These are phyloP conservation scores for Histomonas meleagridis DNA, from an alignment of 208 protist species.

Conservation along the genomic window DNA sequence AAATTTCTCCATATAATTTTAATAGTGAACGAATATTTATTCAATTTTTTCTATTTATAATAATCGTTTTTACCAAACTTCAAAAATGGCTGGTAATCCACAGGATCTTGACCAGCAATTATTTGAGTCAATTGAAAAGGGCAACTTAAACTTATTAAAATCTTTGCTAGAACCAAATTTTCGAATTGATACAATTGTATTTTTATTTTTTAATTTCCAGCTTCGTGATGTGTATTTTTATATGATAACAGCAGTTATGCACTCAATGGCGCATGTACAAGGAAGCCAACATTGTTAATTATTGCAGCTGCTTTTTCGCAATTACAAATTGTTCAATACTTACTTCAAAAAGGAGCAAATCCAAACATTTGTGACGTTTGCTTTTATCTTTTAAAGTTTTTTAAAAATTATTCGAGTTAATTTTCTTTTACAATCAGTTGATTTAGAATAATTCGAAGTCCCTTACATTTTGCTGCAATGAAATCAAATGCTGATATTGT, in stretches of 20 bases:
- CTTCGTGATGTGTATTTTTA: not conserved
- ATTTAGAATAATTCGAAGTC: too few relatives aligned
- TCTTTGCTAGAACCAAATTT: not conserved
- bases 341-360: not conserved
- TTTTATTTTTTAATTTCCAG: not conserved
- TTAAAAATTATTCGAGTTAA: not conserved
- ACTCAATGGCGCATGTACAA: not conserved
- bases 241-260: not conserved
- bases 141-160: not conserved
- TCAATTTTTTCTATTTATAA: too few relatives aligned
- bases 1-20: too few relatives aligned
- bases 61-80: too few relatives aligned
- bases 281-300: not conserved
- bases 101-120: not conserved
- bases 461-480: constrained; percentile 9
- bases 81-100: too few relatives aligned
- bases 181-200: not conserved
- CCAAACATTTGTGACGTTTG: not conserved
- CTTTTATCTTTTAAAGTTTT: not conserved
- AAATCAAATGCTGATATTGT: not conserved
- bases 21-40: too few relatives aligned
- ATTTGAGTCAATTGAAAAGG: not conserved
- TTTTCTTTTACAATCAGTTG: not conserved
- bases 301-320: not conserved
- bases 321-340: not conserved